Evolutionary conservation across 495 filamentous ascomycete species (phyloP), one percentile per base, ranked within the genome.

Genomic region (Pseudomonodictys pantanalensis): DNA sequence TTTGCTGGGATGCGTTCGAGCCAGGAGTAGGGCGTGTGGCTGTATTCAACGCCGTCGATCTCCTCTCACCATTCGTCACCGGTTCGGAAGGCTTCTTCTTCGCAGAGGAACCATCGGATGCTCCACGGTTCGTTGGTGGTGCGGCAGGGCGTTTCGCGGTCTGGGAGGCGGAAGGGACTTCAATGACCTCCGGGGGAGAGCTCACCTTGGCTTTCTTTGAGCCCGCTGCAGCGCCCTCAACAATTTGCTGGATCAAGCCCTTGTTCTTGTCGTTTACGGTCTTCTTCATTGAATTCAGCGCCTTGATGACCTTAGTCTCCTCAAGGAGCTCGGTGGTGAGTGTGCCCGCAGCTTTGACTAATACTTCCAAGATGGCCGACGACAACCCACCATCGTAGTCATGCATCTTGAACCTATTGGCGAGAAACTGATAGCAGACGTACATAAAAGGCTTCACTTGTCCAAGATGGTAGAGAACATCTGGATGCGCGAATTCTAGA

Each of bases 281-380:
- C 68, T 87, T 88, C 23, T 79, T 73, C 42, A 88, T 82, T 46
- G 83, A 81, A 3, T 81, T 79, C 2, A 84, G 71, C 11, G 87
- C 70, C 52, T 82, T 84, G 26, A 81, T 76, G 35, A 93, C 75
- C 62, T 91, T 92, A 18, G 83, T 83, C 55, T 81, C 84, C 50
- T 83, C 78, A 20, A 89, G 75, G 4, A 83, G 62, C 18, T 83
- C 80, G 51, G 81, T 79, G 50, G 82, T 83, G 70, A 88, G 77
- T 2, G 79, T 87, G 9, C 81, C 61, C 20, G 11, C 77, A 64
- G 89, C 87, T 9, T 77, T 76, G 0, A 81, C 73, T 59, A 92
- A 75, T 25, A 92, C 72, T 79, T 85, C 51, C 7, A 62, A 51
- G 25, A 43, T 81, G 20, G 79, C 83, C 38, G 82, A 76, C 7